phyloP scores from a whole-genome alignment of 2,329 filamentous ascomycete species.

The Sphaceloma murrayae region DNA sequence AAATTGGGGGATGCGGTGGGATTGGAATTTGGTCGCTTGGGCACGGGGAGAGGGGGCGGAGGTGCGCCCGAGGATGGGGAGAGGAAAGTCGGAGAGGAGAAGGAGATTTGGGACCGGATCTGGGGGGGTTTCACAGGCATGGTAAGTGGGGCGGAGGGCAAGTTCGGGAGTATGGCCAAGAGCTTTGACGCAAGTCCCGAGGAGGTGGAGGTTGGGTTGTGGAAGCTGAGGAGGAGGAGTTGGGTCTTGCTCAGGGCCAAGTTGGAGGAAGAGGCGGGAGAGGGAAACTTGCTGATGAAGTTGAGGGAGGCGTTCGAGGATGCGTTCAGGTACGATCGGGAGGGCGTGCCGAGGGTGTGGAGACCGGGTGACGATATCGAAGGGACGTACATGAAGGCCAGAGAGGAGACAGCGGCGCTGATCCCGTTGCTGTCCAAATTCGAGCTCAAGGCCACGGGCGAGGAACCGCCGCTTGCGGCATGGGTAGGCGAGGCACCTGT shows the following conservation, averaged over 20 bases:
- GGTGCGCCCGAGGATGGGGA: conserved; percentile 71
- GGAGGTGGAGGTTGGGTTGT: conserved; percentile 85
- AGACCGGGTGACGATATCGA: conserved; percentile 94
- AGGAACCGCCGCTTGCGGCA: conserved; percentile 67
- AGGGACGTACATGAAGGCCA: conserved; percentile 81
- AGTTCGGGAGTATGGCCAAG: conserved; percentile 79
- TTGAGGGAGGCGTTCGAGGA: conserved; percentile 97
- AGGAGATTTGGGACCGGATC: conserved; percentile 89
- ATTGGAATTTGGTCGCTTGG: conserved; percentile 91
- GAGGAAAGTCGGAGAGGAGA: conserved; percentile 54
- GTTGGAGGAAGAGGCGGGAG: conserved; percentile 96
- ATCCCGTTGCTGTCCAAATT: conserved; percentile 85
- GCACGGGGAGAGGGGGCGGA: conserved; percentile 72
- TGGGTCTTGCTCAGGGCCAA: conserved; percentile 85
- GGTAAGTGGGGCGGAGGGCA: conserved; percentile 72
- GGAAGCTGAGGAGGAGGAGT: conserved; percentile 85
- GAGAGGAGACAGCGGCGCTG: conserved; percentile 82
- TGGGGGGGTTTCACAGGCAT: conserved; percentile 78
- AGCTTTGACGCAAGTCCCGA: conserved; percentile 88
- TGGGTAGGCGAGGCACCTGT: conserved; percentile 74
- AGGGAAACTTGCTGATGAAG: conserved; percentile 91
- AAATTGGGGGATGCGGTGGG: conserved; percentile 80
- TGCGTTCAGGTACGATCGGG: conserved; percentile 96
- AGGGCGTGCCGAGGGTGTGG: conserved; percentile 92
- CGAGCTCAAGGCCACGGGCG: conserved; percentile 62